phyloP scores from a whole-genome alignment of 805 yeast species.

The Pichia paraexigua region DNA sequence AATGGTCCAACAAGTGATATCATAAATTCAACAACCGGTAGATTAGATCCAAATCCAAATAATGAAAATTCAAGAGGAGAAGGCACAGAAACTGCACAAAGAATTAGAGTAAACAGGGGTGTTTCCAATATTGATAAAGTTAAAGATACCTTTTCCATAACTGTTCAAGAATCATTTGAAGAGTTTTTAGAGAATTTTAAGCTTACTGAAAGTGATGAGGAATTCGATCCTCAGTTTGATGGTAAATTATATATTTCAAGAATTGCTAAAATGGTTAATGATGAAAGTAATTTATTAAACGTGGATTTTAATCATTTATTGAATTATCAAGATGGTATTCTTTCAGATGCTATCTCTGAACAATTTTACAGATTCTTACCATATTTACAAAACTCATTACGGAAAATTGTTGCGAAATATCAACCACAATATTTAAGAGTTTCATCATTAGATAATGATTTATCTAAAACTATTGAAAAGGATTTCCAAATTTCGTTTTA shows the following conservation, averaged over 20 bases:
- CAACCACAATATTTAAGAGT: conserved; percentile 62
- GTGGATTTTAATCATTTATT: conserved; percentile 78
- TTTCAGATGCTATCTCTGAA: conserved; percentile 82
- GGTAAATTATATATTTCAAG: conserved; percentile 70
- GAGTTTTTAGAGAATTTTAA: conserved; percentile 62
- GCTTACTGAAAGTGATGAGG: conserved; percentile 30
- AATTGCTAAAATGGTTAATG: conserved; percentile 69
- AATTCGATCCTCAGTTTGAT: conserved; percentile 33
- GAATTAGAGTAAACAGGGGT: conserved; percentile 22
- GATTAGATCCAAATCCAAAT: conserved; percentile 4
- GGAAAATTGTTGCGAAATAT: conserved; percentile 60
- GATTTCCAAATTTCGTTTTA: conserved; percentile 87
- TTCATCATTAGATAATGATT: conserved; percentile 30
- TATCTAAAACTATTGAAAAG: conserved; percentile 48
- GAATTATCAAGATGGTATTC: conserved; percentile 71
- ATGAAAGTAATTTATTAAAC: conserved; percentile 69
- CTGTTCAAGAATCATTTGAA: conserved; percentile 87
- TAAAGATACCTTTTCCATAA: conserved; percentile 85
- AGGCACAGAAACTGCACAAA: conserved; percentile 3
- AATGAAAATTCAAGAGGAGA: background rate
- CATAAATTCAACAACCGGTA: background rate
- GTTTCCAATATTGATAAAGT: conserved; percentile 77
- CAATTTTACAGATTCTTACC: conserved; percentile 93
- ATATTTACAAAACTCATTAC: conserved; percentile 66
- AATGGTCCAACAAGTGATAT: conserved; percentile 10